These are phyloP conservation scores for Gleditsia sinensis DNA, from an alignment of 306 rosid species.

Conservation along the genomic window DNA sequence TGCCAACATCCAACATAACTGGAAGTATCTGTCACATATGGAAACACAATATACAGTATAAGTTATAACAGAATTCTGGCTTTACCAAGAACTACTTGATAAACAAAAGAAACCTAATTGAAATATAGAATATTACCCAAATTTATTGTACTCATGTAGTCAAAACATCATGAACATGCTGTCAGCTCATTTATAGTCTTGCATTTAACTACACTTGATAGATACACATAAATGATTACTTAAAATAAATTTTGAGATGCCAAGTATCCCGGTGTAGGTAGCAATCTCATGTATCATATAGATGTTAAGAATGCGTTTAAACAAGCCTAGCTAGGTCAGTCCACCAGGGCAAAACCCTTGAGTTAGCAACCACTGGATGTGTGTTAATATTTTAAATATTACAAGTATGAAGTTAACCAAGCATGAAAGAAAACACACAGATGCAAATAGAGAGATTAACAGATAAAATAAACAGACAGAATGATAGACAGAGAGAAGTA, in stretches of 20 bases:
- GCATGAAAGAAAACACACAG: conserved; percentile 12
- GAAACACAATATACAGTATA: conserved; percentile 31
- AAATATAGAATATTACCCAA: conserved; percentile 15
- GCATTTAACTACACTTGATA: conserved; percentile 9
- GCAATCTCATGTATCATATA: conserved; percentile 7
- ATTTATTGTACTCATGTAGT: conserved; percentile 2
- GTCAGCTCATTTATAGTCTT: conserved; percentile 5
- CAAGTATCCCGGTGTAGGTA: conserved; percentile 19
- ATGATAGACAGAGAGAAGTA: conserved; percentile 19
- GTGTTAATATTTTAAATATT: neutral
- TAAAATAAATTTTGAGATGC: conserved; percentile 11
- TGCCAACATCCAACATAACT: conserved; percentile 96
- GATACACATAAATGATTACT: neutral
- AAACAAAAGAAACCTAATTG: conserved; percentile 17
- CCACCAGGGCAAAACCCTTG: conserved; percentile 6
- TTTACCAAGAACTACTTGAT: conserved; percentile 5
- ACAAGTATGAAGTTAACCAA: neutral
- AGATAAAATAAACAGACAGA: conserved; percentile 6
- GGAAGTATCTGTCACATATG: conserved; percentile 80
- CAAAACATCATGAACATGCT: conserved; percentile 13
- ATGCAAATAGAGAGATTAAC: conserved; percentile 1
- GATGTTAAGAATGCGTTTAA: conserved; percentile 23
- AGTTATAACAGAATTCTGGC: conserved; percentile 17
- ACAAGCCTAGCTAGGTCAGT: neutral
- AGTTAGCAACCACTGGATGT: conserved; percentile 15